phyloP scores from a whole-genome alignment of 768 basidiomycete species.

The Mycena indigotica region DNA sequence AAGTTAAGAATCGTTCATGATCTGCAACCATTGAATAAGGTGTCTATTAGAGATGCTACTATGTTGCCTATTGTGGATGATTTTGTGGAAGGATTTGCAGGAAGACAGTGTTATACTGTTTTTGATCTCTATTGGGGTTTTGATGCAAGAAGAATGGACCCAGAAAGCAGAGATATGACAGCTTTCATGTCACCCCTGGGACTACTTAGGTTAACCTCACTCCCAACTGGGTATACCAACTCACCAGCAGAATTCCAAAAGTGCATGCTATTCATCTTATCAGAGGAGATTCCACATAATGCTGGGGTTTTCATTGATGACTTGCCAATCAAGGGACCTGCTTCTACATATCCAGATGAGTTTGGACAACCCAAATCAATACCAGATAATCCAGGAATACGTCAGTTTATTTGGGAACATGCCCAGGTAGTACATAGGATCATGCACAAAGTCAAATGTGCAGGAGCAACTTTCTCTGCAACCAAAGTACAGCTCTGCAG shows the following conservation, averaged over 20 bases:
- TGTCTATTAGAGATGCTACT: slow-evolving; percentile 40
- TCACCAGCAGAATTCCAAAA: slow-evolving; percentile 34
- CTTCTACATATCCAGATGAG: slow-evolving; percentile 28
- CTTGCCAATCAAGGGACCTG: slow-evolving; percentile 30
- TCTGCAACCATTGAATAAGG: slow-evolving; percentile 39
- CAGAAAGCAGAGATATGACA: slow-evolving; percentile 33
- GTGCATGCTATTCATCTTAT: slow-evolving; percentile 33
- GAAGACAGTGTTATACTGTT: slow-evolving; percentile 27
- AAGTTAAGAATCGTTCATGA: slow-evolving; percentile 39
- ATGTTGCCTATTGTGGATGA: slow-evolving; percentile 36
- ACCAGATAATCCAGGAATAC: slow-evolving; percentile 30
- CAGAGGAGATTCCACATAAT: slow-evolving; percentile 27
- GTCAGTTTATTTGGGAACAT: slow-evolving; percentile 43
- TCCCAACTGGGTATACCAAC: slow-evolving; percentile 47
- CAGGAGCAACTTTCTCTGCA: slow-evolving; percentile 36
- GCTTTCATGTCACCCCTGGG: slow-evolving; percentile 43
- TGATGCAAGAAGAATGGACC: slow-evolving; percentile 31
- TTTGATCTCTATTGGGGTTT: slow-evolving; percentile 41
- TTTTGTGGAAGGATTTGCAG: slow-evolving; percentile 33
- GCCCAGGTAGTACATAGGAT: slow-evolving; percentile 32
- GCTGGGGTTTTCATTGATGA: slow-evolving; percentile 34
- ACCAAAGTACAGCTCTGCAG: slow-evolving; percentile 31
- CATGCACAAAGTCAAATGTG: slow-evolving; percentile 31
- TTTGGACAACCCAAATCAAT: slow-evolving; percentile 27
- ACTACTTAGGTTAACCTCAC: slow-evolving; percentile 28